Evolutionary conservation across 2,329 filamentous ascomycete species (phyloP).

Genomic region (Penicillium verrucosum): DNA sequence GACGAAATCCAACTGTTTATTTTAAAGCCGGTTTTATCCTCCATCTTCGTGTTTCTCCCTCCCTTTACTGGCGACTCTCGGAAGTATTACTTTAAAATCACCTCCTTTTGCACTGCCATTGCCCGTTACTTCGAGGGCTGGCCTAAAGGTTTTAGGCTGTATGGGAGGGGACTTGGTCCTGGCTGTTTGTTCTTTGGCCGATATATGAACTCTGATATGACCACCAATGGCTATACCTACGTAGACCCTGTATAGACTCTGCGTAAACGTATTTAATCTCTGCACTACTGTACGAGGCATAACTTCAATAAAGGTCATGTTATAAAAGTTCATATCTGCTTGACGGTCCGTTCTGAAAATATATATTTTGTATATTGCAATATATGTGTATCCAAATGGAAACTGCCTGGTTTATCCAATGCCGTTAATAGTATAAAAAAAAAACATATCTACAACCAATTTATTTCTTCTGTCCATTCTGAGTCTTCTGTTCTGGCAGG

Average conservation of each 20-base stretch:
- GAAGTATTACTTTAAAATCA: constrained; percentile 23
- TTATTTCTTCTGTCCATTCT: neutral
- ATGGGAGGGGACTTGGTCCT: constrained; percentile 1
- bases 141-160: constrained; percentile 2
- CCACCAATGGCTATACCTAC: neutral
- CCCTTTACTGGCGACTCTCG: constrained; percentile 22
- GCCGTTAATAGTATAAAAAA: neutral
- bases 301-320: neutral
- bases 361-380: neutral
- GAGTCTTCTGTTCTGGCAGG: neutral
- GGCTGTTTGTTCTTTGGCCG: constrained; percentile 6
- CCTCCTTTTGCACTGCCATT: constrained; percentile 18
- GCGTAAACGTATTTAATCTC: neutral
- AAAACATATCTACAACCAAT: neutral
- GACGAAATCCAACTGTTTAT: constrained; percentile 27
- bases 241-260: neutral
- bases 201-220: constrained; percentile 15
- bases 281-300: neutral
- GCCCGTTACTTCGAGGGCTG: neutral
- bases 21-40: constrained; percentile 25
- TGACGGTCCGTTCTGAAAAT: neutral
- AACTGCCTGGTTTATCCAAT: neutral
- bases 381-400: neutral
- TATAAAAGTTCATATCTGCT: neutral
- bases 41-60: constrained; percentile 22